A percentile compares a stretch with the other conserved stretches of the same genome.
phyloP scores from a whole-genome alignment of 2,329 filamentous ascomycete species.

The Fusarium continuum region DNA sequence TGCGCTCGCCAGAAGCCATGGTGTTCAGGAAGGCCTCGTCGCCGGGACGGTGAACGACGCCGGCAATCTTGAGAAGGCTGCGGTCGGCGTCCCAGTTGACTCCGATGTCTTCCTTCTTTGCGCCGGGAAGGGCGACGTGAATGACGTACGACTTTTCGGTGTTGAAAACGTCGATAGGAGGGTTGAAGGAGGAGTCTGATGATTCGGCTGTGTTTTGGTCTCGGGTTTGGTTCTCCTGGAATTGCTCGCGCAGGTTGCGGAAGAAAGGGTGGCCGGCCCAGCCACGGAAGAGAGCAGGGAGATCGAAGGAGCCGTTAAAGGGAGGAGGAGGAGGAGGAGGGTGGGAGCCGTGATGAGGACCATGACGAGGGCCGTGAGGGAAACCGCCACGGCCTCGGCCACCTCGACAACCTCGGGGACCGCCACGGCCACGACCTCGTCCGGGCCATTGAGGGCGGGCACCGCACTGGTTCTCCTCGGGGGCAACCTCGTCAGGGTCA shows the following conservation, averaged over 20 bases:
- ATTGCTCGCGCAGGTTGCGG: conserved; percentile 53
- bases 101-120: conserved; percentile 79
- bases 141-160: conserved; percentile 71
- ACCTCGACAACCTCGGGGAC: conserved; percentile 34
- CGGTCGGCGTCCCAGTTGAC: conserved; percentile 80
- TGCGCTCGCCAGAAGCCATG: conserved; percentile 71
- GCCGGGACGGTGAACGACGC: conserved; percentile 76
- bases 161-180: conserved; percentile 80
- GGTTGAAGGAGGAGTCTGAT: conserved; percentile 69
- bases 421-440: conserved; percentile 35
- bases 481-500: conserved; percentile 47
- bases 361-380: conserved; percentile 21
- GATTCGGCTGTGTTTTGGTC: conserved; percentile 44
- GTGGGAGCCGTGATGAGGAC: conserved; percentile 38
- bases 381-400: conserved; percentile 37
- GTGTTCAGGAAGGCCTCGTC: conserved; percentile 74
- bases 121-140: conserved; percentile 80
- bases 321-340: conserved; percentile 28
- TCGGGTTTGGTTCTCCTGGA: conserved; percentile 25
- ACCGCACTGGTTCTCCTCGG: conserved; percentile 45
- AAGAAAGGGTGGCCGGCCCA: conserved; percentile 55
- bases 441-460: conserved; percentile 33
- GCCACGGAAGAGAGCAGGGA: conserved; percentile 52
- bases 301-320: conserved; percentile 47
- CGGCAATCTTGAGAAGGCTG: conserved; percentile 71